phyloP scores from a whole-genome alignment of 768 basidiomycete genomes.

The Russula virescens region DNA sequence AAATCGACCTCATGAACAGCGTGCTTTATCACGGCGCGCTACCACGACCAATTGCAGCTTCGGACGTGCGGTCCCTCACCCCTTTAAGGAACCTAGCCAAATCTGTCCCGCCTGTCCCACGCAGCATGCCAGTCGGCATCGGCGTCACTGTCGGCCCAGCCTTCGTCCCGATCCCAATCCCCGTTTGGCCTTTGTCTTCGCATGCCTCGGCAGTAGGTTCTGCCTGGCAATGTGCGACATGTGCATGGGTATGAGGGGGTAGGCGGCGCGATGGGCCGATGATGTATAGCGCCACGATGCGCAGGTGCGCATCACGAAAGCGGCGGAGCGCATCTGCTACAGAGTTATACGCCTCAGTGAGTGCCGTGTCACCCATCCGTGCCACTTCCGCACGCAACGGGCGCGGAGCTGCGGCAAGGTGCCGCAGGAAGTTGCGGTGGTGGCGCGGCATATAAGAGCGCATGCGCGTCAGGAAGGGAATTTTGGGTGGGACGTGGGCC shows the following conservation, averaged over 20 bases:
- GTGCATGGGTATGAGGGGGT: background rate
- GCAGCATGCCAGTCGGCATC: conserved; percentile 26
- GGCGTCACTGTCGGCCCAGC: conserved; percentile 23
- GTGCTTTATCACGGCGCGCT: background rate
- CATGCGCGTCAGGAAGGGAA: conserved; percentile 49
- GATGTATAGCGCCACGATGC: conserved; percentile 52
- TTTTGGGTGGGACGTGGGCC: background rate
- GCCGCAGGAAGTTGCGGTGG: conserved; percentile 51
- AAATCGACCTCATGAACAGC: no score
- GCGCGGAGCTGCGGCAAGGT: conserved; percentile 43
- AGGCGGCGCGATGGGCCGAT: conserved; percentile 41
- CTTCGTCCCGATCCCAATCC: background rate
- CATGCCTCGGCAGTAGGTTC: background rate
- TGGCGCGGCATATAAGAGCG: conserved; percentile 55
- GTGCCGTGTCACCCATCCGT: conserved; percentile 19
- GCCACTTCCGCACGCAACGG: conserved; percentile 43
- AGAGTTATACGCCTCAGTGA: conserved; percentile 42
- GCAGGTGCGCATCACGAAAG: conserved; percentile 54
- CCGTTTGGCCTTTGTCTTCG: background rate
- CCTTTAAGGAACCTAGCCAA: conserved; percentile 52
- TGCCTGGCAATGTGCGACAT: background rate
- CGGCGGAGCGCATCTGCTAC: conserved; percentile 46
- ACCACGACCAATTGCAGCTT: conserved; percentile 29
- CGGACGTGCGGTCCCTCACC: conserved; percentile 46
- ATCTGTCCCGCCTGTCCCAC: conserved; percentile 55